Base-by-base conservation (phyloP, 805 yeast genomes). In the Candida argentea region DNA sequence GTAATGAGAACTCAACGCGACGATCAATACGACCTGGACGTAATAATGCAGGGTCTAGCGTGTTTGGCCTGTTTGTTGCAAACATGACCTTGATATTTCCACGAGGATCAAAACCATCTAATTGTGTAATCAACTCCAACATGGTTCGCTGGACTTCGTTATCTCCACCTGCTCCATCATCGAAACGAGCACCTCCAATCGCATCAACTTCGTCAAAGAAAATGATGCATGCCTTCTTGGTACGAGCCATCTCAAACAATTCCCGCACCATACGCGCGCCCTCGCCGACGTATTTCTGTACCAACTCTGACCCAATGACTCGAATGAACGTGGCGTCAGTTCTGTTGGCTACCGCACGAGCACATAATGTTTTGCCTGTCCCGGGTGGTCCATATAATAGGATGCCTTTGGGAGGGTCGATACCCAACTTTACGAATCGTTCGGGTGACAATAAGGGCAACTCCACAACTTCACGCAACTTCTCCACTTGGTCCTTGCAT, bases 181-280 rank as follows among this genome's bases (percentile, higher is more conserved):
- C 98, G 52, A 91, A 91, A 56, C 99, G 78, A n/a, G 97, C 97
- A 23, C 98, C 98, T 42, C 99, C 99, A 55, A 91, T 85, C 21
- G 99, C 98, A 63, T 91, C 99, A 42, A 91, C 79, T 65, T 91
- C 99, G 60, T 91, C 99, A 48, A 91, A 91, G 61, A 91, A 91
- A 32, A 91, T 89, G 49, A 91, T 91, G 60, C 97, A 89, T 2
- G 98, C 97, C 51, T 89, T 87, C 59, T 91, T 91, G 20, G 97
- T 82, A 53, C 98, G 79, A 2, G 99, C 99, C 97, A 91, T 87
- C 55, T 91, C 98, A 47, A 91, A 91, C 48, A 91, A 70, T 61
- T 91, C 99, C 58, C 99, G 76, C 31, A 91, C 97, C 98, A 91
- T 91, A 52, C 98, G 76, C 4, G 98, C 98, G 63, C 99, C 99